Conservation (phyloP, 2,329 filamentous ascomycete genomes). For the Elsinoe australis region DNA sequence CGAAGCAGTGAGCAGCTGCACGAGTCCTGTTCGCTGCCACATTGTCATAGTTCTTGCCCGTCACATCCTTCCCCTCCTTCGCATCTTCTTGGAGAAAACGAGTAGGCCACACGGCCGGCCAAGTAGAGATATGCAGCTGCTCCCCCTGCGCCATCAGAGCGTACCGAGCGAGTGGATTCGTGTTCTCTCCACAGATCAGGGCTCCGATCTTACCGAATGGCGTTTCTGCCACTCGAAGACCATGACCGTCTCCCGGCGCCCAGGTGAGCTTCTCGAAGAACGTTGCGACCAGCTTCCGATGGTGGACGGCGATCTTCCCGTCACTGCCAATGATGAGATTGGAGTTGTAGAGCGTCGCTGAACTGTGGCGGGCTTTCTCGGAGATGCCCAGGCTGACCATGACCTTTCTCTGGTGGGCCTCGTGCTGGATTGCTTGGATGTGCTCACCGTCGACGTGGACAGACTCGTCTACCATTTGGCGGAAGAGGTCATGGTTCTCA, state of each 20-base stretch:
- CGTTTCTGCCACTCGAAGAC: constrained; percentile 42
- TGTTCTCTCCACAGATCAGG: constrained; percentile 52
- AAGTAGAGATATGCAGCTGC: constrained; percentile 49
- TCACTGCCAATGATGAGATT: constrained; percentile 41
- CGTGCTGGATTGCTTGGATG: constrained; percentile 34
- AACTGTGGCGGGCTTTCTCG: constrained; percentile 42
- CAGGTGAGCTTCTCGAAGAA: constrained; percentile 53
- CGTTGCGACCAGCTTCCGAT: constrained; percentile 49
- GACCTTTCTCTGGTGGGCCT: constrained; percentile 33
- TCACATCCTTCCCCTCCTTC: not conserved
- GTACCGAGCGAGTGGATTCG: constrained; percentile 49
- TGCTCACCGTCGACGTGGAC: constrained; percentile 43
- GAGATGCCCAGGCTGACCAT: constrained; percentile 46
- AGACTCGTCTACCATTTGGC: constrained; percentile 39
- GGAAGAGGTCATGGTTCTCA: constrained; percentile 46
- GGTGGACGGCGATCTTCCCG: constrained; percentile 44
- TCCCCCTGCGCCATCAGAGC: constrained; percentile 48
- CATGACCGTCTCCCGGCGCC: constrained; percentile 46
- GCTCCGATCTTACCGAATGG: constrained; percentile 41
- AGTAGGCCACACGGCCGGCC: constrained; percentile 52
- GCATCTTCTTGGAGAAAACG: not conserved
- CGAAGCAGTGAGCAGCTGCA: constrained; percentile 50
- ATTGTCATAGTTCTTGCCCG: constrained; percentile 45
- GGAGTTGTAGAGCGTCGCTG: constrained; percentile 48
- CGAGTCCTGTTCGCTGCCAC: constrained; percentile 46